These are phyloP conservation scores for Prunus kanzakura DNA, from an alignment of 306 rosid genomes.

Conservation along the genomic window DNA sequence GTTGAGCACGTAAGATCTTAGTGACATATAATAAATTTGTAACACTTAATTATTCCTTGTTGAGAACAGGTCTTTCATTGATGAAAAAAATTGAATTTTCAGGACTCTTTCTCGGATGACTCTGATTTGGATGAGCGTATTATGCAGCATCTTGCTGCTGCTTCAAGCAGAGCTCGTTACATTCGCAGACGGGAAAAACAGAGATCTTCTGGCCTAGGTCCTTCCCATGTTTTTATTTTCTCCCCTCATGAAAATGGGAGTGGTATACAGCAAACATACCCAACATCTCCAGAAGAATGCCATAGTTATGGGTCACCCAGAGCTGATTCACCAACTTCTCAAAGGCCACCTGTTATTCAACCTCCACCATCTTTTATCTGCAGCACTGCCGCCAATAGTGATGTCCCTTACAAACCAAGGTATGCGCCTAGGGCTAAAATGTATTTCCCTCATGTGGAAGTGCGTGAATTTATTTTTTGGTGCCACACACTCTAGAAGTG, in stretches of 20 bases:
- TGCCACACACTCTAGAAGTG: not conserved
- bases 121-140: constrained; percentile 65
- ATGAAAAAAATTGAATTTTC: constrained; percentile 23
- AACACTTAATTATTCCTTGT: constrained; percentile 9
- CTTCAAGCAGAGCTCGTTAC: constrained; percentile 54
- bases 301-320: constrained; percentile 19
- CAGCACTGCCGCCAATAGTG: constrained; percentile 27
- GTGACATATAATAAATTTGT: not conserved
- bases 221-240: constrained; percentile 44
- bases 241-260: constrained; percentile 34
- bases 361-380: constrained; percentile 29
- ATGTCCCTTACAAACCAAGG: constrained; percentile 50
- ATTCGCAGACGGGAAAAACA: constrained; percentile 53
- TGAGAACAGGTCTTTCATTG: not conserved
- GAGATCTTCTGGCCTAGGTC: constrained; percentile 53
- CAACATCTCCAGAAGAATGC: constrained; percentile 33
- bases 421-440: constrained; percentile 12
- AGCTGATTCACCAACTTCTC: constrained; percentile 40
- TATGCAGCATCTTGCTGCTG: constrained; percentile 73
- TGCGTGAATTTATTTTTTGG: not conserved
- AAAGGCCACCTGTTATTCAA: constrained; percentile 30
- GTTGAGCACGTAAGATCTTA: constrained; percentile 47
- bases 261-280: constrained; percentile 27
- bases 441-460: not conserved
- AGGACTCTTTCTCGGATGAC: constrained; percentile 75